A percentile compares a stretch with the other conserved stretches of the same genome.
Conservation (phyloP, 2,329 filamentous ascomycete genomes). For the Tothia fuscella region DNA sequence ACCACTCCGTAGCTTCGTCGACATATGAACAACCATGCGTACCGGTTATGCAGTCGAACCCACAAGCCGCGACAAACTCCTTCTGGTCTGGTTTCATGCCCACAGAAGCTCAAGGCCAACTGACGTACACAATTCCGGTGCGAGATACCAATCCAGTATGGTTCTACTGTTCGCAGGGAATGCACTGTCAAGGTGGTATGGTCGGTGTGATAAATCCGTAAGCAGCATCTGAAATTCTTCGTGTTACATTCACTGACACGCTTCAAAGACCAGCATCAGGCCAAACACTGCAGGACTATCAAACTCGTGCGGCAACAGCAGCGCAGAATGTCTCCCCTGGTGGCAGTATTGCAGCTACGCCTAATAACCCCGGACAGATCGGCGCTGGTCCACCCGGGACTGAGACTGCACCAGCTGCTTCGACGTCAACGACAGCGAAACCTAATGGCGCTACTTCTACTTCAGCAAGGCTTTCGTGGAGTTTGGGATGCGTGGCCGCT, state of each 20-base stretch:
- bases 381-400: not conserved
- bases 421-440: not conserved
- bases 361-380: not conserved
- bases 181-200: constrained; percentile 67
- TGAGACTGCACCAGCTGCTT: not conserved
- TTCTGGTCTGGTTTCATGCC: constrained; percentile 57
- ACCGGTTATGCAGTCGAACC: constrained; percentile 41
- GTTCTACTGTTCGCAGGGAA: constrained; percentile 64
- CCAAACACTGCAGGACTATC: constrained; percentile 8
- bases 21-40: constrained; percentile 59
- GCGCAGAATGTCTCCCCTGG: constrained; percentile 1
- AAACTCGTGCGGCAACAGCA: not conserved
- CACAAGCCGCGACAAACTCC: constrained; percentile 36
- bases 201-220: constrained; percentile 66
- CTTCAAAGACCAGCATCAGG: constrained; percentile 1
- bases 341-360: not conserved
- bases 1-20: constrained; percentile 72
- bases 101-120: constrained; percentile 28
- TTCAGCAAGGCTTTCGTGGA: not conserved
- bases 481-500: not conserved
- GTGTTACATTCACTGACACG: not conserved
- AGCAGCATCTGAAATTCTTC: constrained; percentile 21
- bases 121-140: constrained; percentile 60
- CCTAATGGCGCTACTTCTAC: not conserved
- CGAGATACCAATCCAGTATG: constrained; percentile 61